Base-by-base conservation (phyloP, 345 rosid genomes). In the Salix brachista region DNA sequence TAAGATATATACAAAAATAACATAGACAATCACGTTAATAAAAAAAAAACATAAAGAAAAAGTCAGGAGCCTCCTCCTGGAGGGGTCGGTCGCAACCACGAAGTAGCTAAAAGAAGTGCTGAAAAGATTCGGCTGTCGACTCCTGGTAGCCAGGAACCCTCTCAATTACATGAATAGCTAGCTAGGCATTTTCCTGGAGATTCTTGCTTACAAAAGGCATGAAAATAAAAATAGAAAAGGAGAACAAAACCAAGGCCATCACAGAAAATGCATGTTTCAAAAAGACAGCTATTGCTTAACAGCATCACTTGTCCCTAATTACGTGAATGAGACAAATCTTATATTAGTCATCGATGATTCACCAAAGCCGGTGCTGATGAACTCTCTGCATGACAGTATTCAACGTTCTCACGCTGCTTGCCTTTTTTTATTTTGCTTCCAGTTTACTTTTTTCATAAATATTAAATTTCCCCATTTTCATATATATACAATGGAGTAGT, bases 391-490 rank as follows among this genome's bases (percentile, higher is more conserved):
- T 37, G 50, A 54, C 71, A 67, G 78, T 70, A 67, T 70, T 67
- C 83, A 74, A 68, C 75, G 61, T 41, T 61, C 67, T 67, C 69
- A 70, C 83, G 75, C 73, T 46, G 67, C 60, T 64, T 71, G 36
- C 26, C 23, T 58, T 62, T 54, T 8, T 67, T 76, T 72, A 9
- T 23, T 64, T 79, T 74, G 48, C 80, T 32, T 77, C 72, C 36
- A 10, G 54, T 23, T 70, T 70, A 32, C 73, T 13, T 58, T 34
- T 34, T 68, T 28, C 5, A 14, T 28, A 42, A 42, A 42, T 42
- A 42, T 12, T 42, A 0, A 42, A 58, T 52, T 80, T 10, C 65
- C 32, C 8, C 25, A 10, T 8, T 36, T 34, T 8, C 26, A 37
- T 39, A 0, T 64, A 30, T 39, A 0, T 64, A 7, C n/a, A 69